Percentiles rank a stretch among this genome's conserved stretches.
Conservation (phyloP, 805 yeast species). For the Grigorovia humatica region DNA sequence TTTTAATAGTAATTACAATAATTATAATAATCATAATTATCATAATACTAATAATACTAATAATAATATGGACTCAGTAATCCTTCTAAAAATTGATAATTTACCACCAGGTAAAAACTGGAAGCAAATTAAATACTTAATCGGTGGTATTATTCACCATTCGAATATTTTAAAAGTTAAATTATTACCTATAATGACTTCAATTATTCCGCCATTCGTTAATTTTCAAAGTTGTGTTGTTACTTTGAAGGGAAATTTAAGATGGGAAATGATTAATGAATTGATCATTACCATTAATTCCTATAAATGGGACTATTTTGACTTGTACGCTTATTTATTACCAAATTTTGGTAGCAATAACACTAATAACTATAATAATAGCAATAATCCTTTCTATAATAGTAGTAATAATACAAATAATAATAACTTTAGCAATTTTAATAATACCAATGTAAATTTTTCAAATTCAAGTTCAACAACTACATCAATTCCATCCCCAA, state of each 20-base stretch:
- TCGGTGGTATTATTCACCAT: constrained; percentile 27
- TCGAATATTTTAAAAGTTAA: constrained; percentile 22
- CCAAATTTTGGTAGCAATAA: constrained; percentile 7
- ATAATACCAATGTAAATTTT: neutral
- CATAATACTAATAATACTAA: neutral
- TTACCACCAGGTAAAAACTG: constrained; percentile 28
- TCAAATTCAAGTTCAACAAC: neutral
- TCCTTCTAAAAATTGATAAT: constrained; percentile 21
- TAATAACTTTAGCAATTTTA: neutral
- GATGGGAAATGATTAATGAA: constrained; percentile 15
- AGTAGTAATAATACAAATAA: neutral
- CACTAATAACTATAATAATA: neutral
- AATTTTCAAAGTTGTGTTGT: constrained; percentile 27
- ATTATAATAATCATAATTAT: neutral
- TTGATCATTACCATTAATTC: constrained; percentile 21
- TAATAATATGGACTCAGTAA: neutral
- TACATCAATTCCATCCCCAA: neutral
- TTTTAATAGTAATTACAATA: neutral
- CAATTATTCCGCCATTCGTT: constrained; percentile 25
- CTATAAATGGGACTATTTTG: constrained; percentile 26
- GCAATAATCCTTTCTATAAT: neutral
- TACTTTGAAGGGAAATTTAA: constrained; percentile 12
- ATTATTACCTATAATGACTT: constrained; percentile 24
- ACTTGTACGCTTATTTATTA: constrained; percentile 20
- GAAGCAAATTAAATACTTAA: constrained; percentile 26